Evolutionary conservation across 257 asterid species (phyloP).

Genomic region (Dorcoceras hygrometricum): DNA sequence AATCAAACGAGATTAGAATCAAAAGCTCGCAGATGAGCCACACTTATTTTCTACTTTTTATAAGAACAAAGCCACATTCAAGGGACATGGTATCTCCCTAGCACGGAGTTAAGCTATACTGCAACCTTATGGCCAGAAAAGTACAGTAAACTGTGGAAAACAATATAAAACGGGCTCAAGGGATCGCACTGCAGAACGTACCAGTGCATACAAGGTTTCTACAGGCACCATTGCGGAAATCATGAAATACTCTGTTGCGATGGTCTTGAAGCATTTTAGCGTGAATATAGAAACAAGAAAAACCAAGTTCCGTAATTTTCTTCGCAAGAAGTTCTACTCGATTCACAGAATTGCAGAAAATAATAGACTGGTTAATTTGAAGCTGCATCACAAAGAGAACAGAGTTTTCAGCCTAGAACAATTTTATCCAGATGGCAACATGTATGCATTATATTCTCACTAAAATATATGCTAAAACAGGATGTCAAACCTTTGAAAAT

Average conservation of each 20-base stretch:
- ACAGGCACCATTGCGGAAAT: slow-evolving; percentile 94
- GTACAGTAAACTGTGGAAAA: slow-evolving; percentile 9
- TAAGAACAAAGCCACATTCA: neutral
- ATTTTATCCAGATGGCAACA: slow-evolving; percentile 5
- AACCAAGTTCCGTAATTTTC: slow-evolving; percentile 92
- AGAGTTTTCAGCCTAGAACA: slow-evolving; percentile 13
- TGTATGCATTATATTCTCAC: neutral
- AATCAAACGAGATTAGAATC: slow-evolving; percentile 1
- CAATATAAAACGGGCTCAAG: neutral
- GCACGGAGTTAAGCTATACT: neutral
- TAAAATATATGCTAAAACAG: neutral
- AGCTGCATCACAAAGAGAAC: slow-evolving; percentile 50
- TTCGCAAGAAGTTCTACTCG: slow-evolving; percentile 93
- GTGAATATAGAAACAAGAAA: slow-evolving; percentile 90
- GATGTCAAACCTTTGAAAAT: slow-evolving; percentile 43
- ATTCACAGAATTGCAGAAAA: slow-evolving; percentile 91
- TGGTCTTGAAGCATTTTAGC: slow-evolving; percentile 98
- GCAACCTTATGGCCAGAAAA: slow-evolving; percentile 4
- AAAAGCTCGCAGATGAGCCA: slow-evolving; percentile 1
- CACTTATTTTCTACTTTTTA: neutral
- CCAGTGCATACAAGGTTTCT: slow-evolving; percentile 97
- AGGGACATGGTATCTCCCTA: neutral
- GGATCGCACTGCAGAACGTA: slow-evolving; percentile 24
- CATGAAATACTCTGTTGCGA: slow-evolving; percentile 88
- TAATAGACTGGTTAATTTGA: slow-evolving; percentile 90